Evolutionary conservation across 495 filamentous ascomycete genomes (phyloP), one percentile per base, ranked within the genome.

Genomic region (Penicillium salamii): DNA sequence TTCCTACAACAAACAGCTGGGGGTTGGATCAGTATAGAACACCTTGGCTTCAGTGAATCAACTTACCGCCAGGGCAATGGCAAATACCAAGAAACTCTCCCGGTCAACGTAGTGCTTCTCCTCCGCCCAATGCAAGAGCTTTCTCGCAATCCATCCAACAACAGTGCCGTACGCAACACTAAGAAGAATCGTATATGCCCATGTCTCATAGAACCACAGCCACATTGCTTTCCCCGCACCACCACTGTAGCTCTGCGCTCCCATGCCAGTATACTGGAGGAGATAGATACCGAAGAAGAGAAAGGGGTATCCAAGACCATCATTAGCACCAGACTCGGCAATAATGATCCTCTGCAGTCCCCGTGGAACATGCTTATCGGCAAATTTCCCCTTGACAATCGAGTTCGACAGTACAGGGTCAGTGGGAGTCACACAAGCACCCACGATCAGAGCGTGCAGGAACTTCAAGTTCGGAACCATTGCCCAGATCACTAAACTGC

Each of bases 371-470:
- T 96, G 88, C 56, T 90, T 87, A 49, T 95, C 91, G 8, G 91
- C 91, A 54, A 95, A 96, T 55, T 88, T 91, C 33, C 91, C 91
- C 71, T 96, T 96, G 37, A 96, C 89, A 47, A 96, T 95, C 2
- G 86, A 85, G 51, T 93, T 92, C 20, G 88, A 91, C 24, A 96
- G 71, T 19, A 96, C 84, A 0, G 92, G 92, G 61, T 97, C 92
- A 0, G 92, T 96, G 0, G 91, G 91, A 4, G 91, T 95, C 12
- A 97, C 83, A 58, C 90, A 95, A 20, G 90, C 84, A 3, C 81
- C 91, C 24, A 96, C 70, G 2, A 84, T 86, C 17, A 96, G 72
- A 0, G 91, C 83, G 58, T 91, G 84, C 1, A 96, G 76, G 53
- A 95, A 88, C 35, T 68, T 65, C 18, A 95, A 66, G 48, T 84